phyloP scores from a whole-genome alignment of 805 yeast species.

The Candida khao-thaluensis region DNA sequence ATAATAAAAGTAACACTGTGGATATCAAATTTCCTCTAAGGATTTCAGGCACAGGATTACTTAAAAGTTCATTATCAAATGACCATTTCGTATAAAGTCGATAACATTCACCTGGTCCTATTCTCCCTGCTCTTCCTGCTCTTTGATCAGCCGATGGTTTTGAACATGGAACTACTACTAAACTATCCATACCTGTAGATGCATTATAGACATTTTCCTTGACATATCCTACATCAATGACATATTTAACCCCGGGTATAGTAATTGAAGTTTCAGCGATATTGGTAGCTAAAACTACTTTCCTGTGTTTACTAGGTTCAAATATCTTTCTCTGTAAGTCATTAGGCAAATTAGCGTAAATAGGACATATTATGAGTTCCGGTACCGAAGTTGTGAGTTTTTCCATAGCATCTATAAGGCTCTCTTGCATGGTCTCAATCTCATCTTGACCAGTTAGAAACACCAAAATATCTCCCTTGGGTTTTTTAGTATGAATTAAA shows the following conservation, averaged over 20 bases:
- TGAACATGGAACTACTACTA: slow-evolving; percentile 46
- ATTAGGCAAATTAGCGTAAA: slow-evolving; percentile 86
- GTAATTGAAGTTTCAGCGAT: slow-evolving; percentile 62
- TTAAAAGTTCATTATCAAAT: slow-evolving; percentile 70
- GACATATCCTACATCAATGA: slow-evolving; percentile 46
- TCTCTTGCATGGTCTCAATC: slow-evolving; percentile 78
- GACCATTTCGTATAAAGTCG: slow-evolving; percentile 84
- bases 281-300: slow-evolving; percentile 91
- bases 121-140: slow-evolving; percentile 75
- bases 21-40: slow-evolving; percentile 76
- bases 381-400: slow-evolving; percentile 60
- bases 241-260: slow-evolving; percentile 42
- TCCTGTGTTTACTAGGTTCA: slow-evolving; percentile 74
- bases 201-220: slow-evolving; percentile 45
- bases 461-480: slow-evolving; percentile 82
- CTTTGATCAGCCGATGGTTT: slow-evolving; percentile 72
- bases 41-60: slow-evolving; percentile 89
- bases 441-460: slow-evolving; percentile 97
- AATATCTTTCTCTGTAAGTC: slow-evolving; percentile 81
- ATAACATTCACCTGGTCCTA: slow-evolving; percentile 54
- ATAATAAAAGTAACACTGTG: slow-evolving; percentile 71
- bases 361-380: slow-evolving; percentile 75
- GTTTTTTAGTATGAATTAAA: slow-evolving; percentile 74
- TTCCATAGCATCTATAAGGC: slow-evolving; percentile 59
- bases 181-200: slow-evolving; percentile 44